A percentile compares a stretch with the other conserved stretches of the same genome.
Conservation (phyloP, 192 early-diverging fungal genomes). For the Jimgerdemannia lactiflua region DNA sequence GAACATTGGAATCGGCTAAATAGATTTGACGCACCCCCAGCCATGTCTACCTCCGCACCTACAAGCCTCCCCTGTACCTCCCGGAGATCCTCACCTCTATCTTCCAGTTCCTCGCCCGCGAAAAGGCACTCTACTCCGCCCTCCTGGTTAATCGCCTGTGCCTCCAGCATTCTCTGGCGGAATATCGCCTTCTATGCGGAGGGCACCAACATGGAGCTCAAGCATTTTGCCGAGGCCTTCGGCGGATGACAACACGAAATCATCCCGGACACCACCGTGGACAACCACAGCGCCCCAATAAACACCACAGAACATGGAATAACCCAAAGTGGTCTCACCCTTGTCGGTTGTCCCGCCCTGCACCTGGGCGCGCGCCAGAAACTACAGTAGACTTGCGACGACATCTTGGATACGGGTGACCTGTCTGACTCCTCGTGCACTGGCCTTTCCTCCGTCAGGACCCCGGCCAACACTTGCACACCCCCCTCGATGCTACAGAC, state of each 20-base stretch:
- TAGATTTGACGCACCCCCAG: too few relatives aligned
- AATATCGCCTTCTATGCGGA: slow-evolving; percentile 24
- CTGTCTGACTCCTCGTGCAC: neutral
- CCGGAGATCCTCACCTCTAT: slow-evolving; percentile 46
- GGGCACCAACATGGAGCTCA: slow-evolving; percentile 16
- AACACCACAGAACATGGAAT: neutral
- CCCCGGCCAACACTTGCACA: neutral
- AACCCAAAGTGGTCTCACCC: neutral
- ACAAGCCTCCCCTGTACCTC: slow-evolving; percentile 15
- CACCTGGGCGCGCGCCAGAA: neutral
- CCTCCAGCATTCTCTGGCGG: slow-evolving; percentile 27
- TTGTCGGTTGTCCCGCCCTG: neutral
- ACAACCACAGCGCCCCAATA: too few relatives aligned
- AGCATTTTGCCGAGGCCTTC: slow-evolving; percentile 6
- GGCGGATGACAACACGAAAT: slow-evolving; percentile 7
- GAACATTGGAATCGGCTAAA: too few relatives aligned
- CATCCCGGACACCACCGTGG: too few relatives aligned
- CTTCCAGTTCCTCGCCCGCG: slow-evolving; percentile 34
- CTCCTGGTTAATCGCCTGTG: slow-evolving; percentile 28
- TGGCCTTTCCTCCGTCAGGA: neutral
- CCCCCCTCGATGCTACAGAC: neutral
- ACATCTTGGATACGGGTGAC: neutral
- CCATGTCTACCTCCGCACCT: neutral
- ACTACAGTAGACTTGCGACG: neutral
- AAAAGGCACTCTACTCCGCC: slow-evolving; percentile 17